Percentiles rank a stretch among this genome's conserved stretches.
Evolutionary conservation across 768 basidiomycete genomes (phyloP).

Genomic region (Lepiota venenata): DNA sequence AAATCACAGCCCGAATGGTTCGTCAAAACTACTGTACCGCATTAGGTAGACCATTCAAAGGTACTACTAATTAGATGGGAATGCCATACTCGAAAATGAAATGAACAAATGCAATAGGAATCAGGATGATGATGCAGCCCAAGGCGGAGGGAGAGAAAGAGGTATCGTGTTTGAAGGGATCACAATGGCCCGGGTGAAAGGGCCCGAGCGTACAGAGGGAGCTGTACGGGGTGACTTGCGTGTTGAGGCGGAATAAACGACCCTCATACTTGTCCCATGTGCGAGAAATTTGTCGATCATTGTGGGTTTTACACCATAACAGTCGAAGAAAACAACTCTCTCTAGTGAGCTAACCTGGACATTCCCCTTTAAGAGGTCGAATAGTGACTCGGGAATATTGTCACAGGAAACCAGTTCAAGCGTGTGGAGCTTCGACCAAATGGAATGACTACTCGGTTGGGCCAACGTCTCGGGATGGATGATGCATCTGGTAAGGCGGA

Average conservation of each 20-base stretch:
- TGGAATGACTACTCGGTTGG: not conserved
- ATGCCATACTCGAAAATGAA: too few relatives aligned
- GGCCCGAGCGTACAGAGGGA: too few relatives aligned
- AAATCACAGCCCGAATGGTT: too few relatives aligned
- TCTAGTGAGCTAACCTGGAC: not conserved
- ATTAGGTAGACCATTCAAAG: too few relatives aligned
- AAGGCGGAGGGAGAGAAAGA: too few relatives aligned
- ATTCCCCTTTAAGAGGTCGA: not conserved
- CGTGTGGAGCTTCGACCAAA: not conserved
- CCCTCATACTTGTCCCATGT: not conserved
- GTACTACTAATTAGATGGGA: too few relatives aligned
- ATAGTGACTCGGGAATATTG: not conserved
- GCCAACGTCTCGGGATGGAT: not conserved
- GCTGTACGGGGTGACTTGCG: not conserved
- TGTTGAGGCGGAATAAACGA: not conserved
- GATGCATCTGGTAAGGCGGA: slow-evolving; percentile 5
- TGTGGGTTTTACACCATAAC: not conserved
- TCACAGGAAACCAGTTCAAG: slow-evolving; percentile 5
- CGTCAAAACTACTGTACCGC: too few relatives aligned
- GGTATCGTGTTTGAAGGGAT: too few relatives aligned
- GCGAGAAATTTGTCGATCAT: not conserved
- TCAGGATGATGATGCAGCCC: too few relatives aligned
- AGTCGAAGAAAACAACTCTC: not conserved
- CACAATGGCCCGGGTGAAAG: too few relatives aligned
- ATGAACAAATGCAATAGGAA: too few relatives aligned